Percentiles rank a stretch among this genome's conserved stretches.
These are phyloP conservation scores for Penicillium aurantiogriseum DNA, from an alignment of 2,329 filamentous ascomycete genomes.

Conservation along the genomic window DNA sequence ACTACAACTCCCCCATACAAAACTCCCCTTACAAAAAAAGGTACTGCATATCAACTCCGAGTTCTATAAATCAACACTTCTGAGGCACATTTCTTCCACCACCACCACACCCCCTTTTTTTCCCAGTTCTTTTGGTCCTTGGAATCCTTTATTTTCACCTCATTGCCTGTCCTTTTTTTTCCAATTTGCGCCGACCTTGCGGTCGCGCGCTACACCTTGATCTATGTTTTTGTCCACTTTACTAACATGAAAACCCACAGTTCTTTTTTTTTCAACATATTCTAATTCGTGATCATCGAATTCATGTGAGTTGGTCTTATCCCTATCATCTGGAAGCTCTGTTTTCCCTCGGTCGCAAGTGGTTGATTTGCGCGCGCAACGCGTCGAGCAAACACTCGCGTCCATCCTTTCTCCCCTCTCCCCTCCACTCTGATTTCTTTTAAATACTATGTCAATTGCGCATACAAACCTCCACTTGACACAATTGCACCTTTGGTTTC, in stretches of 20 bases:
- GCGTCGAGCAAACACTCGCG: constrained; percentile 4
- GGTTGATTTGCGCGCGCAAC: constrained; percentile 6
- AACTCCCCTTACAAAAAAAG: constrained; percentile 37
- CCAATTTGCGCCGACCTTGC: constrained; percentile 12
- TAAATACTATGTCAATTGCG: neutral
- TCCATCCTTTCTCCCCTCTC: neutral
- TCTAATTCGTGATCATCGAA: neutral
- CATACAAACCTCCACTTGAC: neutral
- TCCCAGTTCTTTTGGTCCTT: constrained; percentile 14
- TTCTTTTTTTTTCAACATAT: constrained; percentile 1
- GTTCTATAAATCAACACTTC: constrained; percentile 26
- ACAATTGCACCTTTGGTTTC: neutral
- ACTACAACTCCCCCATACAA: constrained; percentile 32
- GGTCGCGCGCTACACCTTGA: constrained; percentile 13
- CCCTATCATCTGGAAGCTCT: neutral
- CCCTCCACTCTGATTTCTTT: neutral
- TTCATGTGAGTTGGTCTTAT: constrained; percentile 6
- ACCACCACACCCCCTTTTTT: constrained; percentile 24
- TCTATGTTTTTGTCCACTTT: constrained; percentile 4
- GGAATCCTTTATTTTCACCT: constrained; percentile 11
- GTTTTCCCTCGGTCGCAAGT: constrained; percentile 7
- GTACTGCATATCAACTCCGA: constrained; percentile 39
- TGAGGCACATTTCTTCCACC: constrained; percentile 24
- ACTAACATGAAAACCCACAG: constrained; percentile 3
- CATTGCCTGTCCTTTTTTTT: constrained; percentile 12